phyloP scores from a whole-genome alignment of 805 yeast genomes.

The Brettanomyces custersianus region DNA sequence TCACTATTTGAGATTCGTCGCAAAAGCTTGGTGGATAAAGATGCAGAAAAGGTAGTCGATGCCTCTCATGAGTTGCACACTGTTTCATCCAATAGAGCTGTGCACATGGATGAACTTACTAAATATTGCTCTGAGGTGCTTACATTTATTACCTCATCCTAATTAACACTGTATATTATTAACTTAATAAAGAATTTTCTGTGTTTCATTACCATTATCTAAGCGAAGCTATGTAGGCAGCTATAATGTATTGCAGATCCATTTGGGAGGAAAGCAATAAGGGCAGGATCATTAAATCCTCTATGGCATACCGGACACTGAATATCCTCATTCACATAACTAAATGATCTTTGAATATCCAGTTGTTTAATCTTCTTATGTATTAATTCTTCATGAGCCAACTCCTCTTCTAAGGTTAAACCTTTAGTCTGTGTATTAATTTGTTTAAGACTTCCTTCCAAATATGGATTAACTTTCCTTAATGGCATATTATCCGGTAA shows the following conservation, averaged over 20 bases:
- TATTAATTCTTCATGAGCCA: conserved; percentile 46
- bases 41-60: conserved; percentile 26
- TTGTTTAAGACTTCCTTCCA: conserved; percentile 36
- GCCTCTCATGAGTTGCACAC: conserved; percentile 42
- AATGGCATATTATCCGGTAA: conserved; percentile 47
- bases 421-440: conserved; percentile 32
- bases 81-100: conserved; percentile 31
- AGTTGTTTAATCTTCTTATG: conserved; percentile 32
- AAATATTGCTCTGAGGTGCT: conserved; percentile 80
- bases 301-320: conserved; percentile 56
- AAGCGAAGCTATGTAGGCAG: conserved; percentile 23
- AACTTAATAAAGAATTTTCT: no score
- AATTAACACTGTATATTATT: no score
- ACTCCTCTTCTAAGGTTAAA: conserved; percentile 34
- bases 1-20: conserved; percentile 33
- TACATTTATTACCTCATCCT: conserved; percentile 44
- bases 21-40: conserved; percentile 6
- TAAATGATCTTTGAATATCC: conserved; percentile 27
- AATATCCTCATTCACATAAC: conserved; percentile 34
- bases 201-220: conserved; percentile 32
- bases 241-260: conserved; percentile 47
- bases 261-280: conserved; percentile 40
- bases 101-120: conserved; percentile 53
- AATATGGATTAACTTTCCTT: conserved; percentile 30
- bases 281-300: conserved; percentile 32